Evolutionary conservation across 345 rosid genomes (phyloP), one percentile per base, ranked within the genome.

Genomic region (Eutrema japonicum): DNA sequence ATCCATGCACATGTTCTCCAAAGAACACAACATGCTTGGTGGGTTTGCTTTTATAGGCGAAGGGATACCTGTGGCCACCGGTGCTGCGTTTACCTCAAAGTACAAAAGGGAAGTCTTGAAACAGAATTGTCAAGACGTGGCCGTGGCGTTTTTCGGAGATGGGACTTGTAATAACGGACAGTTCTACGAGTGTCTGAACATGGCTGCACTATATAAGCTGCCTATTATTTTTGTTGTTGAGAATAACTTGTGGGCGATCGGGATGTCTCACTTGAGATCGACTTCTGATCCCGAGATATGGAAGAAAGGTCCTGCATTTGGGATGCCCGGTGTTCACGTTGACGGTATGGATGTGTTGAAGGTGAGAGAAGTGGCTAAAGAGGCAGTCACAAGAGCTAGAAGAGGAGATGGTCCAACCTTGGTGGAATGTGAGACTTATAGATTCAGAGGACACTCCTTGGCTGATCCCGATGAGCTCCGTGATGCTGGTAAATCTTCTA

Each of bases 381-480:
- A 88, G 71, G 94, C 96, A 0, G 79, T 90, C 64, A 80, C 56
- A 6, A 83, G 96, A 85, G 94, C 96, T 67, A 83, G 94, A 75
- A 87, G 92, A 76, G 94, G 96, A 51, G 90, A 86, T 66, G 96
- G 94, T 49, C 96, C 96, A 11, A 90, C 96, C 10, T 82, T 90
- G 86, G 96, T 88, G 10, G 96, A 90, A 80, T 90, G 96, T 52
- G 96, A 90, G 76, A 90, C 96, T 14, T 90, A 90, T 70, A 83
- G 96, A 75, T 90, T 90, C 71, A 85, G 94, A 85, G 96, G 96
- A 67, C 96, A 90, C 86, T 90, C 94, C 0, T 84, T 90, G 86
- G 96, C 96, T 72, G 96, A 90, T 79, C 96, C 96, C 2, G 94
- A 90, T 79, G 96, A 90, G 87, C 96, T 90, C 45, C 96, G 94